A percentile compares a stretch with the other conserved stretches of the same genome.
Evolutionary conservation across 1,139 yeast species (phyloP).

Genomic region (Magnusiomyces paraingens): DNA sequence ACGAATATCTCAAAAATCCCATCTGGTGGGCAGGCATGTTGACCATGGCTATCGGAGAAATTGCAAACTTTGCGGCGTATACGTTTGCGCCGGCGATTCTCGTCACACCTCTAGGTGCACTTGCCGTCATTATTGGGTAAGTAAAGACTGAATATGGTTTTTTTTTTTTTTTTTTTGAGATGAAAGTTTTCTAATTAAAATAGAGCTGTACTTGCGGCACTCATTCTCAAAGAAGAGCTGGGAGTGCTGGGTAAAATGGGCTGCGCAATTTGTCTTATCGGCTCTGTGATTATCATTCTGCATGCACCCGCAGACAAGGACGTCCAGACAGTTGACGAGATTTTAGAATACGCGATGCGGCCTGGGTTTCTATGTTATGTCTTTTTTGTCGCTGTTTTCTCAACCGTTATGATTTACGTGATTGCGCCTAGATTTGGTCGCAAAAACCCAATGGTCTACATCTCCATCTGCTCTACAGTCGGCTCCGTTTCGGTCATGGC

Average conservation of each 20-base stretch:
- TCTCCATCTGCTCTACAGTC: conserved; percentile 83
- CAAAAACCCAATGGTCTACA: conserved; percentile 81
- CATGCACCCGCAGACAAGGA: conserved; percentile 95
- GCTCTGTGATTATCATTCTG: conserved; percentile 81
- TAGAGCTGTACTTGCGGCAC: conserved; percentile 76
- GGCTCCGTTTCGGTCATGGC: conserved; percentile 92
- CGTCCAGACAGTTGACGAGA: conserved; percentile 82
- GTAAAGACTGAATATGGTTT: conserved; percentile 31
- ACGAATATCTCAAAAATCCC: conserved; percentile 73
- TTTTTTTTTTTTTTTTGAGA: neutral
- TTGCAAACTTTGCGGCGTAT: conserved; percentile 91
- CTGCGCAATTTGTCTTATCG: conserved; percentile 83
- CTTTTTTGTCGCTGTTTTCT: conserved; percentile 53
- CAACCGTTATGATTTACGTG: conserved; percentile 72
- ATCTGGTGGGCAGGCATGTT: conserved; percentile 95
- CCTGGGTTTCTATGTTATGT: conserved; percentile 76
- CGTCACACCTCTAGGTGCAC: conserved; percentile 89
- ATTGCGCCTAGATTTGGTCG: conserved; percentile 79
- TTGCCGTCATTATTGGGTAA: conserved; percentile 68
- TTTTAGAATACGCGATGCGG: conserved; percentile 67
- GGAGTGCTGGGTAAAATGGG: conserved; percentile 92
- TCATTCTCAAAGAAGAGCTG: conserved; percentile 77
- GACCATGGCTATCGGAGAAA: conserved; percentile 87
- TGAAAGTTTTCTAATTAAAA: neutral
- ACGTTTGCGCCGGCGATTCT: conserved; percentile 92